Base-by-base conservation (phyloP, 345 rosid species). In the Mercurialis annua region DNA sequence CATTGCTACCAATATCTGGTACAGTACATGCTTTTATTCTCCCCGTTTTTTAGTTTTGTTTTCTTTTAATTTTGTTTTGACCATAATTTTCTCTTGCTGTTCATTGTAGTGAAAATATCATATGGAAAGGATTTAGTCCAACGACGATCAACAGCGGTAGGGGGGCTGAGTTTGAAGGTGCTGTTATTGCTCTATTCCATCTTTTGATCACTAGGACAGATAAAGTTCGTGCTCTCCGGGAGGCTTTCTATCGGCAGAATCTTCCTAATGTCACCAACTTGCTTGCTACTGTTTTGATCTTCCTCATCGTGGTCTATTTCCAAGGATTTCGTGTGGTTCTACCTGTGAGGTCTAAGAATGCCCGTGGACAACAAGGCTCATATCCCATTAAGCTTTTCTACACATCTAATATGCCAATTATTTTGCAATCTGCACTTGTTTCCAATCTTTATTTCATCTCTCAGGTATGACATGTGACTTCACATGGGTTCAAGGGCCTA, bases 381-480 rank as follows among this genome's bases (percentile, higher is more conserved):
- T 90, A 87, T 77, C 96, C 93, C 2, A 90, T 90, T 79, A 90
- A 90, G 78, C 73, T 90, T 69, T 90, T 90, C 75, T 90, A 90
- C 84, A 90, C 96, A 71, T 90, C 96, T 36, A 90, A 90, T 85
- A 90, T 90, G 96, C 96, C 96, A 70, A 90, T 90, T 76, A 90
- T 90, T 51, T 78, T 87, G 53, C 96, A 90, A 47, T 87, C 93
- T 16, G 96, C 96, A 6, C 91, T 90, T 16, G 96, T 90, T 48
- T 80, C 96, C 72, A 90, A 87, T 46, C 79, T 90, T 4, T 90
- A 90, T 81, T 90, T 90, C 77, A 90, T 90, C 72, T 90, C 96
- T 27, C 96, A 90, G 91, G 96, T 90, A 81, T 64, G 43, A 51
- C 43, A 47, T 2, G 26, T 18, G 18, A n/a, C n/a, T n/a, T n/a